Evolutionary conservation across 192 early-diverging fungal species (phyloP), one percentile per base, ranked within the genome.

Genomic region (Oehlia diaphana): DNA sequence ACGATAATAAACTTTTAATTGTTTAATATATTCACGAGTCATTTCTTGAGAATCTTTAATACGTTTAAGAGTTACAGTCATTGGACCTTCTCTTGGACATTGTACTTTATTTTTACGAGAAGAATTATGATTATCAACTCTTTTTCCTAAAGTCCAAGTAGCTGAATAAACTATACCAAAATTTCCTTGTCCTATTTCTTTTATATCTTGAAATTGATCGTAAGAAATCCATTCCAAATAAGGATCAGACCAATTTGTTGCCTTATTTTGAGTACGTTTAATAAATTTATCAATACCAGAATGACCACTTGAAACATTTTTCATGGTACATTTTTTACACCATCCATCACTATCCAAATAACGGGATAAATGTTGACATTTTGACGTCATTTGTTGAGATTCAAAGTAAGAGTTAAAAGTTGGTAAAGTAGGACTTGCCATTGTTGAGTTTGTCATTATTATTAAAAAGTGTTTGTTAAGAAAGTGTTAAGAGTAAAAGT

Each of bases 221-320:
- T 37, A 76, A 28, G 47, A 16, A 63, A 76, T 76, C 74, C 74
- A 76, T 44, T 76, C 74, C 28, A 76, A 64, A 28, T 33, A 76
- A 42, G 31, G 62, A 76, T 76, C 74, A 3, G 58, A 5, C 74
- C 74, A 76, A 5, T 37, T 44, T 47, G n/a, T 44, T 0, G 74
- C 53, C 35, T 76, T 76, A 0, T 37, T 63, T 64, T 76, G 74
- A 10, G 74, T 76, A 23, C 33, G 35, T 42, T 47, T 35, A 28
- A 76, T 76, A 42, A 76, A 50, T 37, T 76, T 64, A 42, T 76
- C 74, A 10, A 76, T n/a, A n/a, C 10, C 61, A 1, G 21, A 9
- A 42, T 42, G n/a, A 7, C 74, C 74, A 6, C 53, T 76, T 3
- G 74, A 35, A 37, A 61, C 62, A 76, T 21, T 28, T 23, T 72